Evolutionary conservation across 148 eudicot species (phyloP).

Genomic region (Salicornia ramosissima): DNA sequence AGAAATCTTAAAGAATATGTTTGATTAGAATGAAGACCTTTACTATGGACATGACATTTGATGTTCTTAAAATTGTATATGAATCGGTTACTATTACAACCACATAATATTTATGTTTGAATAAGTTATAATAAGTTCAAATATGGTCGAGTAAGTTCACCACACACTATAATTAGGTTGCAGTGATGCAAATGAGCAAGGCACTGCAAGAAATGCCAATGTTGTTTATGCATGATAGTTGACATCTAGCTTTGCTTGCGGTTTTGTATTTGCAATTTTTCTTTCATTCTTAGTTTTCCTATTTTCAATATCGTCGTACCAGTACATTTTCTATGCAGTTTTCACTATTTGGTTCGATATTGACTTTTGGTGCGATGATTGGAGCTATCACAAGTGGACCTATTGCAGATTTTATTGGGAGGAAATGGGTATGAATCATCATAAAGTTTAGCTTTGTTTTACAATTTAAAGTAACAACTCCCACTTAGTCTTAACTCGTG

Average conservation of each 20-base stretch:
- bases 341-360: constrained; percentile 79
- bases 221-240: not conserved
- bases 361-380: constrained; percentile 91
- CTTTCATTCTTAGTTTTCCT: not conserved
- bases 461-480: not conserved
- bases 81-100: not conserved
- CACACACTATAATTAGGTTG: not conserved
- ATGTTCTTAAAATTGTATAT: too few species aligned
- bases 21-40: too few species aligned
- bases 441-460: not conserved
- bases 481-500: not conserved
- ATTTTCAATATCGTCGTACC: not conserved
- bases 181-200: not conserved
- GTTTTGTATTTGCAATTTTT: not conserved
- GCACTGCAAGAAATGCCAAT: not conserved
- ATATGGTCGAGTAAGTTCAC: not conserved
- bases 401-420: constrained; percentile 74
- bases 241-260: not conserved
- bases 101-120: not conserved
- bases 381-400: constrained; percentile 93
- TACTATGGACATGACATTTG: too few species aligned
- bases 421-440: constrained; percentile 67
- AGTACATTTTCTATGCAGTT: constrained; percentile 39
- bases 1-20: too few species aligned
- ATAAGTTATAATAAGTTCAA: not conserved